Base-by-base conservation (phyloP, 2,329 filamentous ascomycete species). In the Albifimbria verrucaria region DNA sequence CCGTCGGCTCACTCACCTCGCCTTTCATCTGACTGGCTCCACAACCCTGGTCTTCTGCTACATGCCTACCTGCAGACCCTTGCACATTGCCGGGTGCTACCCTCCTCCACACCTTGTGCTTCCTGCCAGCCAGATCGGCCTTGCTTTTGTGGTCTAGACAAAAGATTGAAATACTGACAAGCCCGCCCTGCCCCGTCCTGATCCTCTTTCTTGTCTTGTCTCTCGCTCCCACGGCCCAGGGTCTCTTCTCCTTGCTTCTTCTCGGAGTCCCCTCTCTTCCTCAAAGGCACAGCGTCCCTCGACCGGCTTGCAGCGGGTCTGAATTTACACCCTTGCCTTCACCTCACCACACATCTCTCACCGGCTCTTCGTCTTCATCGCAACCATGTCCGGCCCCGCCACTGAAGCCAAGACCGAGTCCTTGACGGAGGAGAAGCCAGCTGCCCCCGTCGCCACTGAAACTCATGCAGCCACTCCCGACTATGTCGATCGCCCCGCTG, bases 401-500 rank as follows among this genome's bases (percentile, higher is more conserved):
- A n/a, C n/a, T n/a, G n/a, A n/a, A n/a, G n/a, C n/a, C n/a, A n/a
- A n/a, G n/a, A n/a, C n/a, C n/a, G n/a, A n/a, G n/a, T n/a, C n/a
- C n/a, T n/a, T n/a, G n/a, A n/a, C n/a, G n/a, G n/a, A 48, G 25
- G 46, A 48, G n/a, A 48, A 48, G 46, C 25, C 32, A 32, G 18
- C 25, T 10, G 24, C 46, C n/a, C 24, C 25, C 24, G 46, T 9
- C 10, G n/a, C n/a, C 46, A 36, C 11, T n/a, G 46, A 48, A 11
- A 26, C n/a, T 11, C 17, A n/a, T n/a, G 25, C 25, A n/a, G 46
- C 26, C 18, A 23, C 44, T n/a, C 10, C 24, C 20, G 46, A 2
- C 7, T 17, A 36, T 39, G 47, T 55, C 26, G 48, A 55, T 26
- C 74, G 73, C 17, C 79, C 78, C 2, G 42, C 58, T 3, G 78